phyloP scores from a whole-genome alignment of 2,329 filamentous ascomycete genomes.

The Lanzia echinophila region DNA sequence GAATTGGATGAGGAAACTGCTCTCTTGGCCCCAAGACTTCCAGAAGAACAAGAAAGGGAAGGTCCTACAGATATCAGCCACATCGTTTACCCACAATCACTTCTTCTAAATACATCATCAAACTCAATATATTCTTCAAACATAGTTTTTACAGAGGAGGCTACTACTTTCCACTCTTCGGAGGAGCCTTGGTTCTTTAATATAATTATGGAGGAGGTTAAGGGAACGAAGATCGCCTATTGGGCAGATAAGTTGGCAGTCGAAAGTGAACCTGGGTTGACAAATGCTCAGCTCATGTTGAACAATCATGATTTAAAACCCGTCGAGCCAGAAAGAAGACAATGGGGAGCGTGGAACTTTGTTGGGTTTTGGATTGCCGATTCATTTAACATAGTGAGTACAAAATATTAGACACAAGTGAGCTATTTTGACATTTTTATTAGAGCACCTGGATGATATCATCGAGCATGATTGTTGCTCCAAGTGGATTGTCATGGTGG shows the following conservation, averaged over 20 bases:
- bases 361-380: slow-evolving; percentile 84
- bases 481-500: slow-evolving; percentile 74
- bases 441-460: slow-evolving; percentile 91
- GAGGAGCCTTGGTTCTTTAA: slow-evolving; percentile 34
- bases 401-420: background rate
- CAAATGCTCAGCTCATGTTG: slow-evolving; percentile 74
- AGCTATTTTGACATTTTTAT: slow-evolving; percentile 17
- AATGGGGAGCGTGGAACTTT: slow-evolving; percentile 86
- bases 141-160: background rate
- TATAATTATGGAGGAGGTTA: slow-evolving; percentile 34
- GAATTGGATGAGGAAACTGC: background rate
- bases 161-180: slow-evolving; percentile 16
- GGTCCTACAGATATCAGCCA: background rate
- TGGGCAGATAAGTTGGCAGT: slow-evolving; percentile 59
- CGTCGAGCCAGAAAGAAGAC: slow-evolving; percentile 71
- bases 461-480: slow-evolving; percentile 64
- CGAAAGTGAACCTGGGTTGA: slow-evolving; percentile 68
- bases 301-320: slow-evolving; percentile 75
- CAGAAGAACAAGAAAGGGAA: background rate
- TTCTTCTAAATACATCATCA: background rate
- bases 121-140: background rate
- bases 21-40: background rate
- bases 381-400: slow-evolving; percentile 66
- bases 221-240: slow-evolving; percentile 21
- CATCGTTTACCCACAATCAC: background rate